Conservation (phyloP, 2,329 filamentous ascomycete species). For the Zymoseptoria tritici region DNA sequence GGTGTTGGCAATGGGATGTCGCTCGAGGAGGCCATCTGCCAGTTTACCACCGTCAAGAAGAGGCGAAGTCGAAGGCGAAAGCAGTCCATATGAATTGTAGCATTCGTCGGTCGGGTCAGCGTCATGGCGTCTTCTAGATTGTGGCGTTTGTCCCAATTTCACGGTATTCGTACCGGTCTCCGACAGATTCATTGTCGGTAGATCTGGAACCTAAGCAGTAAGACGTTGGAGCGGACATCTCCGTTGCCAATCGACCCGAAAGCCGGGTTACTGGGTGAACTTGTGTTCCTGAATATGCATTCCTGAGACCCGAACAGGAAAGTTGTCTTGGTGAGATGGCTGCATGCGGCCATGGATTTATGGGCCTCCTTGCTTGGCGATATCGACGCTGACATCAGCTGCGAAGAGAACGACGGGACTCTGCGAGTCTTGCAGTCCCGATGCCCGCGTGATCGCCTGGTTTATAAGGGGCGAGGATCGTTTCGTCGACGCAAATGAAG, state of each 20-base stretch:
- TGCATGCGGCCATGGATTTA: background rate
- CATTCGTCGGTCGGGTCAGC: no score
- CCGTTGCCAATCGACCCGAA: background rate
- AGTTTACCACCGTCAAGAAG: no score
- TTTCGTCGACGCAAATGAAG: background rate
- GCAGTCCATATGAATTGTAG: no score
- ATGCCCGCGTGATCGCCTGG: background rate
- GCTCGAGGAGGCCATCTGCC: no score
- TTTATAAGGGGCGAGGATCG: background rate
- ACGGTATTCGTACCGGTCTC: no score
- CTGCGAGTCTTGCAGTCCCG: background rate
- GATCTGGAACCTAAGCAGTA: background rate
- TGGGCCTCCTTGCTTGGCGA: background rate
- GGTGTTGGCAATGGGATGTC: no score
- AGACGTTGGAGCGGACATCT: background rate
- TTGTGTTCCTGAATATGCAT: background rate
- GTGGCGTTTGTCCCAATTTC: no score
- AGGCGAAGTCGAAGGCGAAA: no score
- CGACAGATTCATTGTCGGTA: no score
- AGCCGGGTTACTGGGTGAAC: background rate
- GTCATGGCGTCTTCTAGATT: no score
- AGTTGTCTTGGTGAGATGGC: background rate
- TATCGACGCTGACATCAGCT: no score
- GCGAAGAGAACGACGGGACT: background rate
- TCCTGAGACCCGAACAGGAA: background rate